Evolutionary conservation across 139 green algal genomes (phyloP).

Genomic region (Edaphochlamys debaryana): DNA sequence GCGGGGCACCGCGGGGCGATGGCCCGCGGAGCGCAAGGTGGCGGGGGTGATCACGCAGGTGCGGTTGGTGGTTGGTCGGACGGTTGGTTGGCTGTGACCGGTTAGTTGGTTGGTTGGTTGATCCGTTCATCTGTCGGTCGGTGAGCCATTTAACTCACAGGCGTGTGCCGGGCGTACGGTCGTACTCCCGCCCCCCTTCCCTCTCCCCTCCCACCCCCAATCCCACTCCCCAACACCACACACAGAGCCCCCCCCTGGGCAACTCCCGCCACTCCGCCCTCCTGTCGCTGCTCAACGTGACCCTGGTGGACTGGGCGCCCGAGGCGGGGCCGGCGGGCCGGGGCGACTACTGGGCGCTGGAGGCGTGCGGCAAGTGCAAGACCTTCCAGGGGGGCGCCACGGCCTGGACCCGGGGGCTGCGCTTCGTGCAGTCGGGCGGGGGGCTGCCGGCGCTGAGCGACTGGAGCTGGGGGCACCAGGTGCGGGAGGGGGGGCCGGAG

Average conservation of each 20-base stretch:
- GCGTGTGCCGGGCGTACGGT: too few species aligned
- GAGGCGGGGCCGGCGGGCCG: background rate
- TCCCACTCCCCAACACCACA: too few species aligned
- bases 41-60: too few species aligned
- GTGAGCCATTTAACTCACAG: too few species aligned
- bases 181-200: too few species aligned
- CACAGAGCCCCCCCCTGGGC: conserved; percentile 39
- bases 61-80: too few species aligned
- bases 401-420: conserved; percentile 31
- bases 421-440: conserved; percentile 13
- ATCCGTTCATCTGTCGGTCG: too few species aligned
- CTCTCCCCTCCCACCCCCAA: too few species aligned
- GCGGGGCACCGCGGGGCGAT: conserved; percentile 22
- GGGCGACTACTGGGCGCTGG: conserved; percentile 44
- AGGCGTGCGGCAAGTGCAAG: conserved; percentile 38
- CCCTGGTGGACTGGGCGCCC: conserved; percentile 43
- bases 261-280: conserved; percentile 44
- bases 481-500: background rate
- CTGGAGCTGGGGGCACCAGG: conserved; percentile 52
- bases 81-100: too few species aligned
- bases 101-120: too few species aligned
- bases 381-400: conserved; percentile 52
- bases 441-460: background rate
- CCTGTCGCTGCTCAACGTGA: conserved; percentile 56
- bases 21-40: conserved; percentile 6